These are phyloP conservation scores for Talaromyces albobiverticillius DNA, from an alignment of 2,329 filamentous ascomycete species.

Conservation along the genomic window DNA sequence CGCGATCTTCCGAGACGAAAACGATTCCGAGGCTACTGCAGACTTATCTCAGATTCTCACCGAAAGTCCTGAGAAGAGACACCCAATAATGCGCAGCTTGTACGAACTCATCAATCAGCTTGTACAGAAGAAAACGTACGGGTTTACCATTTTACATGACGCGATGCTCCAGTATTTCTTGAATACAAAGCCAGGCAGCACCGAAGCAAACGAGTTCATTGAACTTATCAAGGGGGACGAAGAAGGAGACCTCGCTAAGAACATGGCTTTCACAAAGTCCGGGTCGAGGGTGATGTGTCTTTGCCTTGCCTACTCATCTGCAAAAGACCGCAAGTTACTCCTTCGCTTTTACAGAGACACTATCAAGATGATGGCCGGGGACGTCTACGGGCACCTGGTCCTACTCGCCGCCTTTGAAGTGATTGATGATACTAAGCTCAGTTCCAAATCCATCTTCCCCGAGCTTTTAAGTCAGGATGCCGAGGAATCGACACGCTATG, in stretches of 20 bases:
- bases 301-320: slow-evolving; percentile 75
- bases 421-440: slow-evolving; percentile 89
- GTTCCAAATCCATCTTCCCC: slow-evolving; percentile 78
- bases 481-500: slow-evolving; percentile 35
- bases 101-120: slow-evolving; percentile 85
- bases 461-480: slow-evolving; percentile 74
- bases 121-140: slow-evolving; percentile 93
- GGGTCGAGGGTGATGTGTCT: slow-evolving; percentile 80
- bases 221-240: slow-evolving; percentile 91
- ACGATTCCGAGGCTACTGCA: slow-evolving; percentile 50
- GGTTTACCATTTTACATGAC: slow-evolving; percentile 96
- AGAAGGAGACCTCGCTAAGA: slow-evolving; percentile 85
- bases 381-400: slow-evolving; percentile 73
- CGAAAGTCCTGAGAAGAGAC: slow-evolving; percentile 77
- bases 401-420: slow-evolving; percentile 86
- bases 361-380: slow-evolving; percentile 78
- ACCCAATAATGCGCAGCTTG: slow-evolving; percentile 80
- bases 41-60: slow-evolving; percentile 75
- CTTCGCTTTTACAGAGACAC: slow-evolving; percentile 88
- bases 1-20: slow-evolving; percentile 66
- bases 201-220: slow-evolving; percentile 82
- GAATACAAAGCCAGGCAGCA: slow-evolving; percentile 70
- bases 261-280: slow-evolving; percentile 91
- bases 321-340: slow-evolving; percentile 90
- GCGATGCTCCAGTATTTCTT: slow-evolving; percentile 97